Conservation (phyloP, 768 basidiomycete species). For the Leccinum aurantiacum region DNA sequence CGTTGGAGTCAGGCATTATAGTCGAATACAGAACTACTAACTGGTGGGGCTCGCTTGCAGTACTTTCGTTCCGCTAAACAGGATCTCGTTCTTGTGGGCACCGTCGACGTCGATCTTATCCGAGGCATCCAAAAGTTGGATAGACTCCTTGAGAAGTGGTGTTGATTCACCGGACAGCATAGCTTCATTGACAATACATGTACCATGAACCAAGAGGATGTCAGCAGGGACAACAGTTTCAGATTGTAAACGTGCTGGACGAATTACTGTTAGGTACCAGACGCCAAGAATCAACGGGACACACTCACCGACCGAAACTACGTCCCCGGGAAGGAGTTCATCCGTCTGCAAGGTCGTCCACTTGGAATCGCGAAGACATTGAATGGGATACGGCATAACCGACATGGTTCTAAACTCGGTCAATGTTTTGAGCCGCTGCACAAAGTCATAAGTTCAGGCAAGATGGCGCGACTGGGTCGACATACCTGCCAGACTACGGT, state of each 20-base stretch:
- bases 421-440: conserved; percentile 85
- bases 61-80: conserved; percentile 98
- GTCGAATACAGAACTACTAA: conserved; percentile 16
- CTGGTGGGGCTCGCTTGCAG: conserved; percentile 68
- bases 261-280: background rate
- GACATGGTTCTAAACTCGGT: conserved; percentile 98
- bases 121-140: conserved; percentile 72
- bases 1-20: background rate
- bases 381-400: conserved; percentile 84
- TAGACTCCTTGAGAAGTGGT: conserved; percentile 92
- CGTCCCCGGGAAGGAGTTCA: conserved; percentile 86
- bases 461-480: background rate
- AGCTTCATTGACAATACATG: conserved; percentile 97
- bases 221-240: conserved; percentile 94
- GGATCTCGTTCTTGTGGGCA: conserved; percentile 79
- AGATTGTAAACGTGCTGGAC: conserved; percentile 58
- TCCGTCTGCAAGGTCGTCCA: conserved; percentile 86
- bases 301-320: conserved; percentile 74
- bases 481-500: conserved; percentile 97
- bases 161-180: conserved; percentile 99
- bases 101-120: conserved; percentile 86
- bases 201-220: conserved; percentile 87
- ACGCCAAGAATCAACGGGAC: conserved; percentile 3
- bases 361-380: conserved; percentile 72
- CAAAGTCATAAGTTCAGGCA: background rate